Evolutionary conservation across 2,329 filamentous ascomycete genomes (phyloP).

Genomic region (Ophiostoma montium): DNA sequence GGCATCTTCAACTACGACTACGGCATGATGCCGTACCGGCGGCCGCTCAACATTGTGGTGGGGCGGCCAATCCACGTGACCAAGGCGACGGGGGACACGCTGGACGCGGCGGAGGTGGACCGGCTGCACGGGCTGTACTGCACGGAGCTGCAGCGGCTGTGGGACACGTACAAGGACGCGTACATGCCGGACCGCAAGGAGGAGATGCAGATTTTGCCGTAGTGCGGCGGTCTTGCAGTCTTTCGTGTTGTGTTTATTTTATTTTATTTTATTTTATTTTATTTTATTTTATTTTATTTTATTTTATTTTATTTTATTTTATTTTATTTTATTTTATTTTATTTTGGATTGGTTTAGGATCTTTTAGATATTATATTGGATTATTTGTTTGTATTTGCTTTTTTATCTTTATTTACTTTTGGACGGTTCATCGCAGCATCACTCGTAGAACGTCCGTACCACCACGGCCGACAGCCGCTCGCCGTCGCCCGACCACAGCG

Average conservation of each 20-base stretch:
- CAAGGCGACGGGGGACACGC: conserved; percentile 36
- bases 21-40: conserved; percentile 84
- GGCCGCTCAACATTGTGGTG: conserved; percentile 78
- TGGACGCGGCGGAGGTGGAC: conserved; percentile 64
- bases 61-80: conserved; percentile 65
- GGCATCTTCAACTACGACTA: conserved; percentile 98
- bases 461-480: conserved; percentile 22
- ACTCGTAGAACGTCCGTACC: conserved; percentile 14
- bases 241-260: not conserved
- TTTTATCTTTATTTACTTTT: not conserved
- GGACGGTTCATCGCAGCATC: too few species aligned
- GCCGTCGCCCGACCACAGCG: conserved; percentile 27
- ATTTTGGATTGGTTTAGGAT: too few species aligned
- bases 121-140: conserved; percentile 68
- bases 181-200: conserved; percentile 49
- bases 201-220: conserved; percentile 49
- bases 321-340: not conserved
- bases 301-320: not conserved
- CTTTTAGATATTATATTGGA: too few species aligned
- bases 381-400: not conserved
- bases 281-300: too few species aligned
- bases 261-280: too few species aligned
- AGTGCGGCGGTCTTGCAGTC: not conserved
- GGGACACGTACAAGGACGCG: conserved; percentile 64
- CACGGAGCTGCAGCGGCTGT: conserved; percentile 56